Evolutionary conservation across 1,284 basidiomycete species (phyloP).

Genomic region (Pseudozyma sp.): DNA sequence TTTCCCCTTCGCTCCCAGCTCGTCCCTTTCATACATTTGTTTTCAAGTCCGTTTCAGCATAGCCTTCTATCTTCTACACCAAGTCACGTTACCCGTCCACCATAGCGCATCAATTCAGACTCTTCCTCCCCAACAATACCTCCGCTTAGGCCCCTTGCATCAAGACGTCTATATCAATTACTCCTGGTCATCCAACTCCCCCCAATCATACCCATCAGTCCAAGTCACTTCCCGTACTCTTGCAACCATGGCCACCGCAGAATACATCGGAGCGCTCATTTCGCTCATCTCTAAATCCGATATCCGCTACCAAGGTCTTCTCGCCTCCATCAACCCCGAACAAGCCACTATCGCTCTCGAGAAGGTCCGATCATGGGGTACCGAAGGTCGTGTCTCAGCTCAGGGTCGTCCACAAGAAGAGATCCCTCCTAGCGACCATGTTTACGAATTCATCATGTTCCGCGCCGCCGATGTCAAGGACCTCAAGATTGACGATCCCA

Average conservation of each 20-base stretch:
- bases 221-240: not conserved
- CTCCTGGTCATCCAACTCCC: not conserved
- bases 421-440: conserved; percentile 68
- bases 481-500: conserved; percentile 69
- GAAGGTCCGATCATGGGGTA: conserved; percentile 89
- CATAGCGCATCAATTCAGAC: too few species aligned
- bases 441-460: conserved; percentile 73
- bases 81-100: too few species aligned
- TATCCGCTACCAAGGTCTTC: conserved; percentile 86
- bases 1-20: too few species aligned
- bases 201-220: not conserved
- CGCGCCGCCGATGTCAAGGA: conserved; percentile 70
- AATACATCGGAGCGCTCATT: conserved; percentile 72
- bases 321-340: conserved; percentile 83
- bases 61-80: too few species aligned
- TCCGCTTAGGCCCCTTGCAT: not conserved
- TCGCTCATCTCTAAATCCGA: conserved; percentile 89
- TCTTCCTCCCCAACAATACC: not conserved
- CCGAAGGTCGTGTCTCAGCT: conserved; percentile 77
- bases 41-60: too few species aligned
- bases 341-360: conserved; percentile 87
- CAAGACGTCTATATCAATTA: not conserved
- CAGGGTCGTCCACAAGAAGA: conserved; percentile 71
- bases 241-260: conserved; percentile 53
- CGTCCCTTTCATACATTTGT: too few species aligned